phyloP scores from a whole-genome alignment of 2,329 filamentous ascomycete species.

The Cercospora janseana region DNA sequence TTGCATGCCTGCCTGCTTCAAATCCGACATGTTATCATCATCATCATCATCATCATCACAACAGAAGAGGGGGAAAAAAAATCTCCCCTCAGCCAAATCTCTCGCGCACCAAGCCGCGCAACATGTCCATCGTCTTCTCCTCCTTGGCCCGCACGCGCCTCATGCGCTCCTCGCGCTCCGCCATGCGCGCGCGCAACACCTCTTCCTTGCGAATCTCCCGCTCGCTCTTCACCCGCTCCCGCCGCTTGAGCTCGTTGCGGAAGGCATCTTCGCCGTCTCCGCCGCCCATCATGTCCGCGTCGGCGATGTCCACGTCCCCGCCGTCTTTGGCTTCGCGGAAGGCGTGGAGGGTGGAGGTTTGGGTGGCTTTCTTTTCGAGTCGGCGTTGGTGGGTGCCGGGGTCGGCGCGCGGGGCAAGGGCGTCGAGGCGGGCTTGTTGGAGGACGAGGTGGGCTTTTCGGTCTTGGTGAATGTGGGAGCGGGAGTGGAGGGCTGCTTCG shows the following conservation, averaged over 20 bases:
- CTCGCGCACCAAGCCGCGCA: constrained; percentile 74
- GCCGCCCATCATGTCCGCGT: constrained; percentile 80
- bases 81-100: constrained; percentile 59
- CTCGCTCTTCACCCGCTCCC: constrained; percentile 76
- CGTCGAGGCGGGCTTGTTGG: constrained; percentile 73
- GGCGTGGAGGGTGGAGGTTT: constrained; percentile 68
- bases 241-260: constrained; percentile 63
- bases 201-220: constrained; percentile 81
- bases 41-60: too few relatives aligned
- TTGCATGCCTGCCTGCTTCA: too few relatives aligned
- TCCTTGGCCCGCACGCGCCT: constrained; percentile 71
- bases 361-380: constrained; percentile 78
- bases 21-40: too few relatives aligned
- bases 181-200: constrained; percentile 67
- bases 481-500: constrained; percentile 47
- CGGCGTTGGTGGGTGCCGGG: constrained; percentile 77
- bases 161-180: constrained; percentile 76
- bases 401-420: constrained; percentile 78
- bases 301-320: constrained; percentile 63
- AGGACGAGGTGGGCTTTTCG: constrained; percentile 63
- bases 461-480: constrained; percentile 57
- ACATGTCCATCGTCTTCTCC: constrained; percentile 76
- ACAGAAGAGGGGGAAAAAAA: too few relatives aligned
- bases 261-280: constrained; percentile 63
- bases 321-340: constrained; percentile 68